Evolutionary conservation across 768 basidiomycete species (phyloP).

Genomic region (Amanita exitialis): DNA sequence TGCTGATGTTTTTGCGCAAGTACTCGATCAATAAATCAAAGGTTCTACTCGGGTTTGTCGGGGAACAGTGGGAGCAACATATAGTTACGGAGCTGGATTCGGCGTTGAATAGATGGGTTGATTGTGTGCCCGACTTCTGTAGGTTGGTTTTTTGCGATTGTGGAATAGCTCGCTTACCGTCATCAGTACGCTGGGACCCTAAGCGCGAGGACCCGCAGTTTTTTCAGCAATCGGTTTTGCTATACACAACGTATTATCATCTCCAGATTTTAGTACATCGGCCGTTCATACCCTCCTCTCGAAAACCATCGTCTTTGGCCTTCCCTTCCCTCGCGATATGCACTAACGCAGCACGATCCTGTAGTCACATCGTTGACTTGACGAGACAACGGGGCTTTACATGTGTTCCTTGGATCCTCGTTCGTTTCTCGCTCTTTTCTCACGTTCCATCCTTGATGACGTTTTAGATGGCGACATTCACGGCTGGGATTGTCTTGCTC

Average conservation of each 20-base stretch:
- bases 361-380: conserved; percentile 67
- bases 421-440: background rate
- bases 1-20: conserved; percentile 24
- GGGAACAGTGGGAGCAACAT: conserved; percentile 54
- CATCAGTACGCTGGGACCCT: conserved; percentile 44
- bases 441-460: background rate
- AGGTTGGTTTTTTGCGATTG: conserved; percentile 12
- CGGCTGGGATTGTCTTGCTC: conserved; percentile 46
- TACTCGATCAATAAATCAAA: conserved; percentile 81
- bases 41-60: conserved; percentile 50
- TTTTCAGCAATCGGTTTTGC: conserved; percentile 52
- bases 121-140: conserved; percentile 53
- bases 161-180: background rate
- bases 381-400: conserved; percentile 26
- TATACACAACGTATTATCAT: conserved; percentile 43
- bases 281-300: conserved; percentile 60
- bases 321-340: conserved; percentile 70
- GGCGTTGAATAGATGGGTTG: conserved; percentile 63
- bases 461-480: conserved; percentile 29
- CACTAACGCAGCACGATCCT: conserved; percentile 73
- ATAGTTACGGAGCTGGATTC: conserved; percentile 67
- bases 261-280: conserved; percentile 70
- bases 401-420: conserved; percentile 4
- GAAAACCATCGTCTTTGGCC: conserved; percentile 33
- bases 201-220: conserved; percentile 29